phyloP scores from a whole-genome alignment of 2,329 filamentous ascomycete genomes.

The Ambrosiella cleistominuta region DNA sequence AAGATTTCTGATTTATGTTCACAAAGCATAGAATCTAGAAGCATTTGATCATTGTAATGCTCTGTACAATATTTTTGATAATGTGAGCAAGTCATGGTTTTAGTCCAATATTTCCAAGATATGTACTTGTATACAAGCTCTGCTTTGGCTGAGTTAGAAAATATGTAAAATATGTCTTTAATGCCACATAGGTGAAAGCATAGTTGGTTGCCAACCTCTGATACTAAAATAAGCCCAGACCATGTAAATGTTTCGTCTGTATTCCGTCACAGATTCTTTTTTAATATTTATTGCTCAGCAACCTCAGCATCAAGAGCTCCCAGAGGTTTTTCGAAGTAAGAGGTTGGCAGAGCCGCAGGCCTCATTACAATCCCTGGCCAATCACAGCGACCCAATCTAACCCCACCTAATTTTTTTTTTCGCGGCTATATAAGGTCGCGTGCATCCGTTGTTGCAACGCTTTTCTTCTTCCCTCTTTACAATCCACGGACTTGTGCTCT shows the following conservation, averaged over 20 bases:
- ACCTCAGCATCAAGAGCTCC: too few relatives aligned
- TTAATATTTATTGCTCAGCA: not conserved
- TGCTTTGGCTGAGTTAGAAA: not conserved
- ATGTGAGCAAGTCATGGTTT: too few relatives aligned
- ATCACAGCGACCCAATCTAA: not conserved
- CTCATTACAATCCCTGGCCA: slow-evolving; percentile 2
- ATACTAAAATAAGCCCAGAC: not conserved
- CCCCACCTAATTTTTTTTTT: slow-evolving; percentile 4
- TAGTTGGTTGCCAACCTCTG: too few relatives aligned
- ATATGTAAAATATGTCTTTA: not conserved
- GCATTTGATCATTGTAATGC: too few relatives aligned
- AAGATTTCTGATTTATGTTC: too few relatives aligned
- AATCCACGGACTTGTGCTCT: slow-evolving; percentile 68
- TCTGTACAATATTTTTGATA: too few relatives aligned
- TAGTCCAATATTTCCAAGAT: too few relatives aligned
- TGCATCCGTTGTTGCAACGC: slow-evolving; percentile 12
- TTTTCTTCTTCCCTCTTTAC: slow-evolving; percentile 22
- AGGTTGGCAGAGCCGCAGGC: not conserved
- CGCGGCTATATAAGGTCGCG: slow-evolving; percentile 4
- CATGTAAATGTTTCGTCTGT: not conserved
- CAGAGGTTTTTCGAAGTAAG: not conserved
- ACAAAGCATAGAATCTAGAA: too few relatives aligned
- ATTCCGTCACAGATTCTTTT: not conserved
- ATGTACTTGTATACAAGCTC: not conserved
- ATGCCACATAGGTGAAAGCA: not conserved